Percentiles rank a stretch among this genome's conserved stretches.
phyloP scores from a whole-genome alignment of 1,284 basidiomycete genomes.

The Quambalaria eucalypti region DNA sequence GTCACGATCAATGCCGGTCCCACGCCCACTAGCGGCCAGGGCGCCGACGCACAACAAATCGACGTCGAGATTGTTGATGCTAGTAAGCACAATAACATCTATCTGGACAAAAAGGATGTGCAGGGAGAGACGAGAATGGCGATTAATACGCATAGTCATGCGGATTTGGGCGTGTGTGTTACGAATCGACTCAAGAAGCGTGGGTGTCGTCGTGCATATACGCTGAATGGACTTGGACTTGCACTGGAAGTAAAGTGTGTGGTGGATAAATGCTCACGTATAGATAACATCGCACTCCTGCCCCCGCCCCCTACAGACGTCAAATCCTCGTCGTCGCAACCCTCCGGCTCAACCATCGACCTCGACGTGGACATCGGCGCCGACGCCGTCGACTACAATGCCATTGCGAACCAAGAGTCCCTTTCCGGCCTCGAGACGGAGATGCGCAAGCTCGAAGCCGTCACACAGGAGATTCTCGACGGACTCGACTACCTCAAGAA shows the following conservation, averaged over 20 bases:
- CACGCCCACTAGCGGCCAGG: not conserved
- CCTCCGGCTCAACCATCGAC: slow-evolving; percentile 58
- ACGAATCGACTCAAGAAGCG: slow-evolving; percentile 66
- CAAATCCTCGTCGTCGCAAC: no score
- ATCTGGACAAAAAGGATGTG: slow-evolving; percentile 78
- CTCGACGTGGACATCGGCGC: slow-evolving; percentile 95
- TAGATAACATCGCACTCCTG: not conserved
- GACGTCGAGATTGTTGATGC: slow-evolving; percentile 93
- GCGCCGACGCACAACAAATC: slow-evolving; percentile 47
- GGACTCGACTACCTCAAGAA: slow-evolving; percentile 85
- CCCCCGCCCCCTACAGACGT: not conserved
- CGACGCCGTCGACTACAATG: slow-evolving; percentile 97
- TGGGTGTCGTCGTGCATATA: slow-evolving; percentile 51
- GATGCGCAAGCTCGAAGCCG: slow-evolving; percentile 90
- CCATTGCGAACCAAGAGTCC: slow-evolving; percentile 96
- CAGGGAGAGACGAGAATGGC: slow-evolving; percentile 85
- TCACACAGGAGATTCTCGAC: slow-evolving; percentile 87
- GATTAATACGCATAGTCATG: slow-evolving; percentile 83
- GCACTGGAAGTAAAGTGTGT: no score
- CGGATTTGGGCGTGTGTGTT: slow-evolving; percentile 91
- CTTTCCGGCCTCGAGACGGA: slow-evolving; percentile 91
- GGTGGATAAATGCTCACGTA: no score
- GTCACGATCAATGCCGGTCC: slow-evolving; percentile 82
- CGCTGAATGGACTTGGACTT: no score
- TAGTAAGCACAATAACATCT: slow-evolving; percentile 74